Evolutionary conservation across 306 rosid genomes (phyloP).

Genomic region (Quercus variabilis): DNA sequence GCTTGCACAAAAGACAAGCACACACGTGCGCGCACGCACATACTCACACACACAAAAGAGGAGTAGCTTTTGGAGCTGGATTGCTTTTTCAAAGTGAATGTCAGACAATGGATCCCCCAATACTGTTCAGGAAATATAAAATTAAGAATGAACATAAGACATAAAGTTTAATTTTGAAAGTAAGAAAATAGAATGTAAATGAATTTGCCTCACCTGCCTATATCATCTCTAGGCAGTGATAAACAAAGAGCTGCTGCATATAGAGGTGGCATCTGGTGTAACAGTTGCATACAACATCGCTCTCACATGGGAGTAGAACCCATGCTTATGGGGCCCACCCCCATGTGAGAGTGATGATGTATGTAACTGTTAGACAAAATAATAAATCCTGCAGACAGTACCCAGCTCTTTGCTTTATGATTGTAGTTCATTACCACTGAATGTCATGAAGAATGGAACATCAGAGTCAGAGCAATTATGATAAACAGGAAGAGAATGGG

Average conservation of each 20-base stretch:
- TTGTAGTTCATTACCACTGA: neutral
- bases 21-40: accelerated
- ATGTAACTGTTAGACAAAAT: too few species aligned
- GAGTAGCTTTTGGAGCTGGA: neutral
- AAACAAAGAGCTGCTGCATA: neutral
- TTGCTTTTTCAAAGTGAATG: neutral
- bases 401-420: neutral
- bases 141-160: neutral
- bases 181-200: neutral
- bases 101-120: neutral
- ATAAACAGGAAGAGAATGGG: neutral
- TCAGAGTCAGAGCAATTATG: neutral
- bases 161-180: neutral
- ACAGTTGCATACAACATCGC: too few species aligned
- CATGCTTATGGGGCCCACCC: too few species aligned
- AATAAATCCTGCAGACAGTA: neutral
- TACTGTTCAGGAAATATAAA: neutral
- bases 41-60: neutral
- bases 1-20: too few species aligned
- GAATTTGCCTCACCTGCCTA: too few species aligned
- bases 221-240: neutral
- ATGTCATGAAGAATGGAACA: neutral
- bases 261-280: too few species aligned
- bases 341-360: too few species aligned
- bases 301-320: too few species aligned